Conservation (phyloP, 2,329 filamentous ascomycete species). For the Colletotrichum scovillei region DNA sequence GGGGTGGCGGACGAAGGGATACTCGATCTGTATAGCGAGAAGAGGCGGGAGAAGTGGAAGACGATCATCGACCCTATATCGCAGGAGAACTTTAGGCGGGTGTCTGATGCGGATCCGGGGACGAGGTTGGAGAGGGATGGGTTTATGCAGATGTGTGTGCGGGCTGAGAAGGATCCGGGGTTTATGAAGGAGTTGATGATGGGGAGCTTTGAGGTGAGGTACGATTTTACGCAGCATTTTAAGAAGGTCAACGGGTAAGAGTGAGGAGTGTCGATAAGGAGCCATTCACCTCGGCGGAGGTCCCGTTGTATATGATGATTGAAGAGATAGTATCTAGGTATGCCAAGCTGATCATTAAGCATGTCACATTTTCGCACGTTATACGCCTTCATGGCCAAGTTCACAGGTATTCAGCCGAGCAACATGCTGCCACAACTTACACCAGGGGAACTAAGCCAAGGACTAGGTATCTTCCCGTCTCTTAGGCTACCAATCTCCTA, state of each 20-base stretch:
- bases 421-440: not conserved
- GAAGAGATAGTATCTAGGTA: not conserved
- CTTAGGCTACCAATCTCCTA: no score
- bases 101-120: slow-evolving; percentile 53
- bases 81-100: slow-evolving; percentile 55
- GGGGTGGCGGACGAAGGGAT: slow-evolving; percentile 56
- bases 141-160: slow-evolving; percentile 51
- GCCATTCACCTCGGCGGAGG: not conserved
- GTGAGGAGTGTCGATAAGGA: not conserved
- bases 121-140: slow-evolving; percentile 44
- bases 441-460: not conserved
- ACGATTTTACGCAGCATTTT: slow-evolving; percentile 59
- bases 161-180: slow-evolving; percentile 47
- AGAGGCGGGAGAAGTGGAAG: slow-evolving; percentile 58
- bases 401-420: not conserved
- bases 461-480: not conserved
- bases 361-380: not conserved
- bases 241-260: slow-evolving; percentile 32
- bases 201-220: slow-evolving; percentile 50
- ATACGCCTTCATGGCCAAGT: not conserved
- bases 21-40: slow-evolving; percentile 57
- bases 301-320: not conserved
- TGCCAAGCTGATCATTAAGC: accelerated
- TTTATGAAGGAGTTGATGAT: slow-evolving; percentile 49
- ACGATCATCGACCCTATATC: slow-evolving; percentile 56